Percentiles rank a stretch among this genome's conserved stretches.
These are phyloP conservation scores for Zelonia costaricensis DNA, from an alignment of 208 protist species.

Conservation along the genomic window DNA sequence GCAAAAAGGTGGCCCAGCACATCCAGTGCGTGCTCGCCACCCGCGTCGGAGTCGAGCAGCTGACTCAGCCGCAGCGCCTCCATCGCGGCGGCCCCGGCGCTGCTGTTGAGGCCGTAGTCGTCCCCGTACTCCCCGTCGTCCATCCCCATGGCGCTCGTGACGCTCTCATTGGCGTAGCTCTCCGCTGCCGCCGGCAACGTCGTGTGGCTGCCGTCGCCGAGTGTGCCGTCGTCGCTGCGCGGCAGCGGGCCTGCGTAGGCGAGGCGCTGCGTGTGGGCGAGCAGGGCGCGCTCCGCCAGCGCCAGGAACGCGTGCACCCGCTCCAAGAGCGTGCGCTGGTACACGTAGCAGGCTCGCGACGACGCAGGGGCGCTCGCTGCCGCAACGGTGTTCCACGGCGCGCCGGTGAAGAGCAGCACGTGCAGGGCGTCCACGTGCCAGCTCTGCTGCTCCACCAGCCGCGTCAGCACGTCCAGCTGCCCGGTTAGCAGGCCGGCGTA, in stretches of 20 bases:
- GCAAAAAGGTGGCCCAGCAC: slow-evolving; percentile 3
- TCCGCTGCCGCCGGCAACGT: background rate
- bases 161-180: background rate
- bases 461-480: slow-evolving; percentile 60
- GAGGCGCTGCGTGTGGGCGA: background rate
- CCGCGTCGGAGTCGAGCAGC: slow-evolving; percentile 2
- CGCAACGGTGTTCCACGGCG: slow-evolving; percentile 18
- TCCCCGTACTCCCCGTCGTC: background rate
- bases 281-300: slow-evolving; percentile 11
- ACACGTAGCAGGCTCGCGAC: slow-evolving; percentile 18
- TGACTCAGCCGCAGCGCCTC: slow-evolving; percentile 4
- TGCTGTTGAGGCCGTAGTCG: background rate
- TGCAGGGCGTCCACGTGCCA: slow-evolving; percentile 66
- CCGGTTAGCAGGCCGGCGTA: slow-evolving; percentile 66
- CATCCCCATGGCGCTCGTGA: background rate
- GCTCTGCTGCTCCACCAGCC: slow-evolving; percentile 59
- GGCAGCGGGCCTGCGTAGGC: background rate
- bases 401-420: slow-evolving; percentile 50
- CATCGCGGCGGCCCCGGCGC: slow-evolving; percentile 1
- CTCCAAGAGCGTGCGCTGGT: slow-evolving; percentile 15
- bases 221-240: background rate
- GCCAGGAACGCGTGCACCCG: slow-evolving; percentile 19
- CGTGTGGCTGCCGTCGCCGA: background rate
- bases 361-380: slow-evolving; percentile 3
- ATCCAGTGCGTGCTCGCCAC: background rate